Percentiles rank a stretch among this genome's conserved stretches.
Evolutionary conservation across 169 alveolate genomes (phyloP).

Genomic region (Miamiensis avidus): DNA sequence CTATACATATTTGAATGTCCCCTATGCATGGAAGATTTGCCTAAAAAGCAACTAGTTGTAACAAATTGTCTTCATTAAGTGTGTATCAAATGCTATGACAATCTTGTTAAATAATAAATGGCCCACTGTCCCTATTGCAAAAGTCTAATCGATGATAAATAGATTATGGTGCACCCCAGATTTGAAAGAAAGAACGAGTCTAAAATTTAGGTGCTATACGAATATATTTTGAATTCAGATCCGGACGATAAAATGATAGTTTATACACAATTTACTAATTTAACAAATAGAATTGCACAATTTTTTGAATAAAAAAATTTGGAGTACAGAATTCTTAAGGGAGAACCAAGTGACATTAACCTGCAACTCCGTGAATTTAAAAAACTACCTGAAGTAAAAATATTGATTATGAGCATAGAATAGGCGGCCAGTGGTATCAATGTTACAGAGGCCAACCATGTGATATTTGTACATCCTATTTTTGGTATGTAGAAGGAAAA

Average conservation of each 20-base stretch:
- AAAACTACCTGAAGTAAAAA: conserved; percentile 6
- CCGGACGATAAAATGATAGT: conserved; percentile 3
- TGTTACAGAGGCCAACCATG: conserved; percentile 12
- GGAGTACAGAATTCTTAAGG: background rate
- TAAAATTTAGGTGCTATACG: background rate
- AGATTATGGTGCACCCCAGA: conserved; percentile 4
- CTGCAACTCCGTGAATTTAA: background rate
- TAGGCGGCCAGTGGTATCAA: conserved; percentile 22
- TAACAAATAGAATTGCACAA: background rate
- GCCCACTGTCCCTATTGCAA: conserved; percentile 20
- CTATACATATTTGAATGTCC: background rate
- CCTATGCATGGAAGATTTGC: background rate
- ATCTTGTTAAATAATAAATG: background rate
- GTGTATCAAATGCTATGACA: conserved; percentile 10
- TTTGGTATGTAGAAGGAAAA: conserved; percentile 9
- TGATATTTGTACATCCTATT: conserved; percentile 14
- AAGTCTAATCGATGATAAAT: background rate
- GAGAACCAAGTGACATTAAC: conserved; percentile 19
- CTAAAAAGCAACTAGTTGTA: conserved; percentile 3
- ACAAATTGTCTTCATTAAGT: conserved; percentile 6
- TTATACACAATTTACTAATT: conserved; percentile 14
- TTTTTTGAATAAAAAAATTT: conserved; percentile 1
- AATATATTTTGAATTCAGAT: background rate
- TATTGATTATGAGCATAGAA: conserved; percentile 18
- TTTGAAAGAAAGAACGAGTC: background rate